Percentiles rank a stretch among this genome's conserved stretches.
phyloP scores from a whole-genome alignment of 805 yeast species.

The Ogataea pini region DNA sequence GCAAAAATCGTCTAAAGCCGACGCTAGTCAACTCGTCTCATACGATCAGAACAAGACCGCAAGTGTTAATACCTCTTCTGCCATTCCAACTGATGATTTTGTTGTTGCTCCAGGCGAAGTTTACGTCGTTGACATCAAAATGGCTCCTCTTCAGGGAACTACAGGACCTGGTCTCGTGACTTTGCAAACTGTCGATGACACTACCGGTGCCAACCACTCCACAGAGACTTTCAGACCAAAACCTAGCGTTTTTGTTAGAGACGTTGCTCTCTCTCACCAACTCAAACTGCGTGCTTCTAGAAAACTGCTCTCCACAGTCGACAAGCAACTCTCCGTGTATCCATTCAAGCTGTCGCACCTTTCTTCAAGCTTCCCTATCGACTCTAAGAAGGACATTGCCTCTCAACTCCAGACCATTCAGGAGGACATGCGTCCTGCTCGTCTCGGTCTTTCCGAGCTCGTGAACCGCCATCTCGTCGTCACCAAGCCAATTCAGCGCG shows the following conservation, averaged over 20 bases:
- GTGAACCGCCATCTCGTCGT: slow-evolving; percentile 76
- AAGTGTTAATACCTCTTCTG: slow-evolving; percentile 46
- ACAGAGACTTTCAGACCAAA: slow-evolving; percentile 53
- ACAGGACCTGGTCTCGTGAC: slow-evolving; percentile 70
- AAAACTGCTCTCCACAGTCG: slow-evolving; percentile 66
- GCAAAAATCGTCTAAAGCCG: slow-evolving; percentile 39
- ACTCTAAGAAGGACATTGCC: slow-evolving; percentile 37
- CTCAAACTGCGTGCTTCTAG: slow-evolving; percentile 77
- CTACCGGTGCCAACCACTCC: slow-evolving; percentile 60
- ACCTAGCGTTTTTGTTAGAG: slow-evolving; percentile 79
- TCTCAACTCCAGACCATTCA: slow-evolving; percentile 48
- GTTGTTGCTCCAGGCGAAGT: slow-evolving; percentile 79
- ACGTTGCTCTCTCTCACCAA: slow-evolving; percentile 77
- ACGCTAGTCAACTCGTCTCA: slow-evolving; percentile 37
- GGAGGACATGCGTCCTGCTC: slow-evolving; percentile 58
- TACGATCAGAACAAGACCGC: slow-evolving; percentile 39
- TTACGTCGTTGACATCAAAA: slow-evolving; percentile 77
- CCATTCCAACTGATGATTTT: slow-evolving; percentile 79
- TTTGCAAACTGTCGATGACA: slow-evolving; percentile 63
- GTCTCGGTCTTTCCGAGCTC: slow-evolving; percentile 79
- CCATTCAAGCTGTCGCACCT: slow-evolving; percentile 87
- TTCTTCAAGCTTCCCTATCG: slow-evolving; percentile 61
- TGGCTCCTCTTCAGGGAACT: slow-evolving; percentile 58
- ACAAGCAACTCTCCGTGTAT: slow-evolving; percentile 75
- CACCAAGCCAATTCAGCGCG: slow-evolving; percentile 69